These are phyloP conservation scores for Fusarium beomiforme DNA, from an alignment of 2,329 filamentous ascomycete species.

Conservation along the genomic window DNA sequence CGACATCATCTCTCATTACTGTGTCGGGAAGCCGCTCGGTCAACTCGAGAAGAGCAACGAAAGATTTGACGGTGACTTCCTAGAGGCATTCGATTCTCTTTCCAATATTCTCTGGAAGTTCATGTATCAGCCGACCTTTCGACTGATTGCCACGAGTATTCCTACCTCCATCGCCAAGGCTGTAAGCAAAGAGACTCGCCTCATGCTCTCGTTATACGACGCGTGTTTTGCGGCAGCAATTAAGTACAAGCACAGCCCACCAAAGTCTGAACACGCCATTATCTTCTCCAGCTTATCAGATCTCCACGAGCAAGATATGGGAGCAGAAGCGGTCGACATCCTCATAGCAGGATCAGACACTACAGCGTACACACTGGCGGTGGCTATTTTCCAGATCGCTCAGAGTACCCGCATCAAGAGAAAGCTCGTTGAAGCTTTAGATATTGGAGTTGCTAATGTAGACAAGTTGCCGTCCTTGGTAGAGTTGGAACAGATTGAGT, in stretches of 20 bases:
- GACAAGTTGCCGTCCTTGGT: neutral
- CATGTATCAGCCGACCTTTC: neutral
- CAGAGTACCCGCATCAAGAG: neutral
- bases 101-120: neutral
- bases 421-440: neutral
- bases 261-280: accelerated
- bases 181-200: neutral
- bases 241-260: neutral
- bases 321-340: neutral
- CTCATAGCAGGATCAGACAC: neutral
- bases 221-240: neutral
- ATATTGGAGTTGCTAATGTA: accelerated
- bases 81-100: neutral
- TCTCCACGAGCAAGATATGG: neutral
- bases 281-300: neutral
- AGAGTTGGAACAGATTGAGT: neutral
- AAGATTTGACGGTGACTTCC: neutral
- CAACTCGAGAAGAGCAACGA: neutral
- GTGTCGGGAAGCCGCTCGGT: neutral
- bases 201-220: neutral
- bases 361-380: neutral
- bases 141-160: neutral
- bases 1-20: neutral
- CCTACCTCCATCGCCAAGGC: neutral
- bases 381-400: neutral